Evolutionary conservation across 805 yeast species (phyloP).

Genomic region (Lipomyces sp.): DNA sequence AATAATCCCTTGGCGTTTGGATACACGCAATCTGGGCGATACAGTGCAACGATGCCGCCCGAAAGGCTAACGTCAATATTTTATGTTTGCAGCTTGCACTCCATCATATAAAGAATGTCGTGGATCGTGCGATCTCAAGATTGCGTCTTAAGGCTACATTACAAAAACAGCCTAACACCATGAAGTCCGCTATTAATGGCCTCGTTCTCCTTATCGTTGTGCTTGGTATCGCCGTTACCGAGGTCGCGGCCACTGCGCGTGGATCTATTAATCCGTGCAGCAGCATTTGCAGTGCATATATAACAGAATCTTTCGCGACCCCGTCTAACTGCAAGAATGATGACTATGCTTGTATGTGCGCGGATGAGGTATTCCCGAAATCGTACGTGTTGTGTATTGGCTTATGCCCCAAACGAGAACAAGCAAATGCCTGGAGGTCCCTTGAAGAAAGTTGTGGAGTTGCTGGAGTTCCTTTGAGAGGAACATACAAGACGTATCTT

Average conservation of each 20-base stretch:
- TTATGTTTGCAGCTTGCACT: too few relatives aligned
- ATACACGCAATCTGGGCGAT: too few relatives aligned
- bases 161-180: not conserved
- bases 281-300: not conserved
- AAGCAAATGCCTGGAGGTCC: constrained; percentile 13
- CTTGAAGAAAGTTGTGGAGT: constrained; percentile 14
- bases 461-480: constrained; percentile 15
- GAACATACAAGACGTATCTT: constrained; percentile 12
- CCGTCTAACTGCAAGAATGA: not conserved
- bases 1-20: too few relatives aligned
- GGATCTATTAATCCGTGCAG: not conserved
- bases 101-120: too few relatives aligned
- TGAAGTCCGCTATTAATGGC: not conserved
- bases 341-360: constrained; percentile 26
- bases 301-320: constrained; percentile 11
- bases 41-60: too few relatives aligned
- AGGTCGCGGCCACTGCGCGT: not conserved
- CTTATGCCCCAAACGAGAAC: constrained; percentile 14
- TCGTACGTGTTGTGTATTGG: constrained; percentile 26
- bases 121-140: too few relatives aligned
- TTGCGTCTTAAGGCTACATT: not conserved
- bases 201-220: not conserved
- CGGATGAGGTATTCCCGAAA: constrained; percentile 18
- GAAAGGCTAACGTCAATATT: too few relatives aligned
- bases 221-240: not conserved